Conservation (phyloP, 2,329 filamentous ascomycete species). For the Pleurostoma richardsiae region DNA sequence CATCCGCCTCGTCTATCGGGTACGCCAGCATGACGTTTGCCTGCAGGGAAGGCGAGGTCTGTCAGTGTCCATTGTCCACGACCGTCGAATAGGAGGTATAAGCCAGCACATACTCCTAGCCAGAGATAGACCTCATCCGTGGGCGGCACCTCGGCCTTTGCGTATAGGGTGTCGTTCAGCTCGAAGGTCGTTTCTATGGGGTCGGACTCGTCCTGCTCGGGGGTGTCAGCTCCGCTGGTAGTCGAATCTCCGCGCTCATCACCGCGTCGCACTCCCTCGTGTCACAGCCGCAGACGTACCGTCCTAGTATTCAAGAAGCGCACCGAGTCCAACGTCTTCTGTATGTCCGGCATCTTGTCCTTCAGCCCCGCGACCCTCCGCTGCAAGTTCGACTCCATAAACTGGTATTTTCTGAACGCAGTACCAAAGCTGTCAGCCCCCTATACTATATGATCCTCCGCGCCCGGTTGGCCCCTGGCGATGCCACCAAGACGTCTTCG, state of each 20-base stretch:
- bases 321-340: constrained; percentile 91
- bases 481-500: too few relatives aligned
- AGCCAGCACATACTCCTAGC: constrained; percentile 66
- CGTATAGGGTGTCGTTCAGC: constrained; percentile 92
- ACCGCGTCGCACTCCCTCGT: not conserved
- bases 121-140: constrained; percentile 94
- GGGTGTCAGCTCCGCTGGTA: too few relatives aligned
- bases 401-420: constrained; percentile 85
- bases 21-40: constrained; percentile 98
- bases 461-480: too few relatives aligned
- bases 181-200: constrained; percentile 91
- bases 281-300: constrained; percentile 33
- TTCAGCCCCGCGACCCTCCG: constrained; percentile 74
- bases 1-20: constrained; percentile 80
- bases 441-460: too few relatives aligned
- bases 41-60: constrained; percentile 29
- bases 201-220: constrained; percentile 43
- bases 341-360: constrained; percentile 96
- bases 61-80: too few relatives aligned
- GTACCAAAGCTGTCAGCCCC: too few relatives aligned
- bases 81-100: too few relatives aligned
- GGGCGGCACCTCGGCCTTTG: constrained; percentile 75
- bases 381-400: constrained; percentile 95
- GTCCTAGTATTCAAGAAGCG: constrained; percentile 74
- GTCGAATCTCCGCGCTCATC: not conserved